Conservation (phyloP, 1,284 basidiomycete genomes). For the Tylopilus orsonianus region DNA sequence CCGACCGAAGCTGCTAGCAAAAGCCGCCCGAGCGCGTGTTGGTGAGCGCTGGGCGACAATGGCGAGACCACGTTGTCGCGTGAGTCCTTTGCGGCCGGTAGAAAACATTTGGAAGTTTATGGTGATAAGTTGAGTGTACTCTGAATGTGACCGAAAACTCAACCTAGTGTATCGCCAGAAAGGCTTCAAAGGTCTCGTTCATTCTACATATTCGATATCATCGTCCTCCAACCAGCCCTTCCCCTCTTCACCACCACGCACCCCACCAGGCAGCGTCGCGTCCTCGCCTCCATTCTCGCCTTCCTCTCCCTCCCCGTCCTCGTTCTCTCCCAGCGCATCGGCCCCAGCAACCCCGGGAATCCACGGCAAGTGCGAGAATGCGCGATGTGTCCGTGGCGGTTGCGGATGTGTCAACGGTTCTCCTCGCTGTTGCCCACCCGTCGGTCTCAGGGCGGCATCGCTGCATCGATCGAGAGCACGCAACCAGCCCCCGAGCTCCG, state of each 20-base stretch:
- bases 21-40: background rate
- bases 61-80: background rate
- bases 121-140: background rate
- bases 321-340: constrained; percentile 31
- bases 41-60: background rate
- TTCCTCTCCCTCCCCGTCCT: constrained; percentile 26
- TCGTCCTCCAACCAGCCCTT: constrained; percentile 66
- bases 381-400: constrained; percentile 45
- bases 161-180: too few species aligned
- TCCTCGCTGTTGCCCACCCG: background rate
- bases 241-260: constrained; percentile 25
- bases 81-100: constrained; percentile 2
- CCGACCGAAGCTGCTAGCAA: background rate
- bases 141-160: background rate
- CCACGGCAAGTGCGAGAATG: constrained; percentile 59
- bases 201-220: constrained; percentile 59
- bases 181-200: too few species aligned
- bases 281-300: constrained; percentile 18
- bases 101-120: constrained; percentile 4
- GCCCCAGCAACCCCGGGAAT: constrained; percentile 27
- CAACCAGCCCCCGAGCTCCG: constrained; percentile 61
- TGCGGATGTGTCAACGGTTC: background rate
- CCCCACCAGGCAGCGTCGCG: constrained; percentile 20
- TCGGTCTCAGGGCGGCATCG: constrained; percentile 27
- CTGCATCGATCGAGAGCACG: constrained; percentile 38